Evolutionary conservation across 257 asterid genomes (phyloP), one percentile per base, ranked within the genome.

Genomic region (Lavandula angustifolia): DNA sequence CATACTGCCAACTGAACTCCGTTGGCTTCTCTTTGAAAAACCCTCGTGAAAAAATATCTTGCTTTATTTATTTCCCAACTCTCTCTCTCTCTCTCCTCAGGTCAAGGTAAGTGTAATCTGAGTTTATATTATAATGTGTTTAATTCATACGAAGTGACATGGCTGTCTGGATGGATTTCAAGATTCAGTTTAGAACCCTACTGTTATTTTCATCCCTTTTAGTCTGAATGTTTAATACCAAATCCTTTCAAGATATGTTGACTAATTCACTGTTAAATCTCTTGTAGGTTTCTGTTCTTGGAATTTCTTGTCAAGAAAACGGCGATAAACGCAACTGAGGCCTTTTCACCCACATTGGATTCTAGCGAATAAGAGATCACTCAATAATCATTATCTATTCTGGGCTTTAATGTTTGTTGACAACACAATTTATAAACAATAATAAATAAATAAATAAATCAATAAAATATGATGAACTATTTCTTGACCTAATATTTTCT

Each of bases 1-100:
- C 94, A 87, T 87, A 82, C 84, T 87, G 96, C 78, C 96, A 89
- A 87, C 81, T 58, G 86, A 83, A 80, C 73, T 87, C 84, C 87
- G 94, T 84, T 78, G 81, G 89, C 56, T 80, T 83, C 91, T 76
- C 96, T 89, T 89, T 87, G 95, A 71, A 44, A 85, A 85, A 81
- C 84, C 89, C 80, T 75, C 85, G 66, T 86, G 96, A 84, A 78
- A 1, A 40, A 8, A 14, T 22, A 4, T 55, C 13, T 55, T 35
- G 2, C 41, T 37, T 32, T 54, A 50, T 9, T 7, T 8, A 18
- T 0, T 22, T 22, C 27, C 27, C 27, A 22, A 22, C 27, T 22
- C 27, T 22, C 27, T 22, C 27, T 22, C 27, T 22, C 27, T 22
- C 27, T 22, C 27, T 22, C 27, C 27, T 22, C 27, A 22, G 27